Evolutionary conservation across 805 yeast species (phyloP), one percentile per base, ranked within the genome.

Genomic region (Zygoascus bituminiphila): DNA sequence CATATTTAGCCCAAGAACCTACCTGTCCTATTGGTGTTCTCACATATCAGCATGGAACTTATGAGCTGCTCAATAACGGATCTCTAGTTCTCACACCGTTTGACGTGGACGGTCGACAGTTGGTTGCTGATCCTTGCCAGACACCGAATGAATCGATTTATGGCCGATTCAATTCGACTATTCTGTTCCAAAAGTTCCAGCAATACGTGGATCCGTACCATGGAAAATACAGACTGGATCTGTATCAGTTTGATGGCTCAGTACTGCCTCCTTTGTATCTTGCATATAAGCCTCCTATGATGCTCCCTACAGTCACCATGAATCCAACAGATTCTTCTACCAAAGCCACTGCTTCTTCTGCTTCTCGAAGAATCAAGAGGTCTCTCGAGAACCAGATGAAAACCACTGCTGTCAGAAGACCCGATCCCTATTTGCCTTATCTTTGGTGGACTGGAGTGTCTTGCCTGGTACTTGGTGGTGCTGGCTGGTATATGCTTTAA

Each of bases 201-300:
- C 81, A 88, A 9, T 66, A 65, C 41, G 71, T 89, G 24, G 93
- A 88, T 64, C 69, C 75, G 10, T 93, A 91, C 69, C 84, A 86
- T 61, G 98, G 98, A 20, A 77, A 88, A 60, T 81, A 80, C 68
- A 76, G 77, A 56, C 75, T 93, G 49, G 81, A 81, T 53, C 70
- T 93, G 51, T 82, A 76, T 67, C 81, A 82, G 68, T 82, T 76
- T 57, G 72, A 70, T 38, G 97, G 97, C 15, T 65, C 85, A 15
- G 79, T 79, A 41, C 67, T 84, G 72, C 91, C 88, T 56, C 98
- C 98, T 0, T 66, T 93, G 59, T 93, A 88, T 66, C 74, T 93
- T 64, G 96, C 94, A 1, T 93, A 89, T 71, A 77, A 77, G 58
- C 98, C 98, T 5, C 94, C 98, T 8, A 75, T 84, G 77, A 93